Evolutionary conservation across 768 basidiomycete species (phyloP), one percentile per base, ranked within the genome.

Genomic region (Amanita inopinata): DNA sequence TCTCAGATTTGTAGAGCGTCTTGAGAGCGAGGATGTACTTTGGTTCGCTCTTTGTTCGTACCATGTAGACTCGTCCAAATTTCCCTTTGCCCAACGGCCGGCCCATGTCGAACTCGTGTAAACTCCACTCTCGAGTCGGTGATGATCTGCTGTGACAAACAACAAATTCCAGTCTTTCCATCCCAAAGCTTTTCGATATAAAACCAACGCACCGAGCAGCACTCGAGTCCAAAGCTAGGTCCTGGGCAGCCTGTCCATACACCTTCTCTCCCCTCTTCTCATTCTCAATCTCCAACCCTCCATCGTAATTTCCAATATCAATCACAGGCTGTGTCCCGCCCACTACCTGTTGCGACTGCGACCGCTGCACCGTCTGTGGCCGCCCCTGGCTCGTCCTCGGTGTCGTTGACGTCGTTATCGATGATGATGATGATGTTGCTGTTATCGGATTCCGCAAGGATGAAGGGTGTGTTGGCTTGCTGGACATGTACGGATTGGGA

Each of bases 21-120:
- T 98, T 98, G 62, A 98, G 79, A 17, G 94, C 94, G 54, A 98
- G 78, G 57, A 97, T 94, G 68, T 87, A 98, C 46, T 82, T 77
- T 1, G 92, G 90, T 46, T 82, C 75, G 46, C 67, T 61, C 60
- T 93, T 94, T 14, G 94, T 97, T 38, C 93, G 79, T 33, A 94
- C 91, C 83, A 98, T 93, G 69, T 99, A 98, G 18, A 99, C 96
- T 2, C 91, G 85, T 1, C 96, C 96, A 53, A 98, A 99, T 66
- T 98, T 98, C 34, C 96, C 96, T 60, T 98, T 97, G n/a, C 96
- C 96, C 1, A 99, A 73, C 2, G 92, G 91, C 8, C 91, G 78
- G 12, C 96, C 94, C 55, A 98, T 94, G 49, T 96, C 90, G 53
- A 99, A 96, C 41, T 80, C 73, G 46, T 77, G 75, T 3, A 98